These are phyloP conservation scores for Microsporum audouinii DNA, from an alignment of 2,329 filamentous ascomycete genomes.

Conservation along the genomic window DNA sequence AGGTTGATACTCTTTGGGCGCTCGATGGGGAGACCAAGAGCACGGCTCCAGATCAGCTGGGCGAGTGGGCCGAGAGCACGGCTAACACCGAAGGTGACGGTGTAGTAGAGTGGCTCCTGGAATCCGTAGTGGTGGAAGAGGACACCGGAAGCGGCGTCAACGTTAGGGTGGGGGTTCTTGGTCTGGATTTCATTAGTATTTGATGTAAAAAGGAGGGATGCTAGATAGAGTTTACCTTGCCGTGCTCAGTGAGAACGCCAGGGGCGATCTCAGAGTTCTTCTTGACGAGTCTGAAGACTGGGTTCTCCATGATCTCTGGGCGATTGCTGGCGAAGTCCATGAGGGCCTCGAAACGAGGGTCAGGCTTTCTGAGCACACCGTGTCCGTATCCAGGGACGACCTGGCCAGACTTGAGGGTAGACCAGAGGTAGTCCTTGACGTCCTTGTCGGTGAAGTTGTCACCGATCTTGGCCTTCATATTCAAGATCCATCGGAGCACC, in stretches of 20 bases:
- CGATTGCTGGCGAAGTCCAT: conserved; percentile 88
- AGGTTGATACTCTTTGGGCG: conserved; percentile 96
- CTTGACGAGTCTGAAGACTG: conserved; percentile 88
- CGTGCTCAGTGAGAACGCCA: conserved; percentile 80
- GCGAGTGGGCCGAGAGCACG: conserved; percentile 73
- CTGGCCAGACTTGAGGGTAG: conserved; percentile 81
- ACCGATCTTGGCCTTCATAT: conserved; percentile 87
- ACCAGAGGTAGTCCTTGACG: conserved; percentile 83
- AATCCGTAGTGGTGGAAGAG: conserved; percentile 98
- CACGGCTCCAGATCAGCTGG: conserved; percentile 92
- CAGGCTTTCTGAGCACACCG: conserved; percentile 89
- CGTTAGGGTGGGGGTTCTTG: conserved; percentile 95
- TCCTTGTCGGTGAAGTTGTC: conserved; percentile 65
- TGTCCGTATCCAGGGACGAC: conserved; percentile 94
- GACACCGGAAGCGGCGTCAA: conserved; percentile 85
- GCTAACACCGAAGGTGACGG: conserved; percentile 56
- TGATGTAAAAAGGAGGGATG: background rate
- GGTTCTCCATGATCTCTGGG: conserved; percentile 73
- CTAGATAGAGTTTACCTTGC: conserved; percentile 49
- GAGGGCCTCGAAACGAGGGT: conserved; percentile 88
- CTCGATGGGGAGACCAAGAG: conserved; percentile 89
- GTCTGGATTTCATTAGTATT: conserved; percentile 43
- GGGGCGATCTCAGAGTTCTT: conserved; percentile 88
- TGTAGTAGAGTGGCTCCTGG: conserved; percentile 93
- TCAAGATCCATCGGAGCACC: conserved; percentile 88